These are phyloP conservation scores for Aschersonia sp. DNA, from an alignment of 2,329 filamentous ascomycete species.

Conservation along the genomic window DNA sequence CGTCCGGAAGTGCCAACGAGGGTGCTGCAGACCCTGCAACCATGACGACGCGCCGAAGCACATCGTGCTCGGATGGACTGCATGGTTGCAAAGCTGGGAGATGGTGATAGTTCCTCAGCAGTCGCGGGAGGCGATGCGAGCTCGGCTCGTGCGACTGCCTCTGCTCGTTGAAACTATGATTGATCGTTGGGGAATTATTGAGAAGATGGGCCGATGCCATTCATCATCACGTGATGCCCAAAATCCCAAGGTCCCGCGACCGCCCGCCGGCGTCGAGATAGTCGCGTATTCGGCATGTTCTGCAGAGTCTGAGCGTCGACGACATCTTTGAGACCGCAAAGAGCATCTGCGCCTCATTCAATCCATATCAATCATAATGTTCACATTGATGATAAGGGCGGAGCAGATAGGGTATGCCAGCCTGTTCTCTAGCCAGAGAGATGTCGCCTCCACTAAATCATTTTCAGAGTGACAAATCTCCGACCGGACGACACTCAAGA, in stretches of 20 bases:
- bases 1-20: constrained; percentile 32
- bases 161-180: no score
- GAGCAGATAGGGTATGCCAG: constrained; percentile 50
- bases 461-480: constrained; percentile 69
- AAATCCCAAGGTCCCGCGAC: no score
- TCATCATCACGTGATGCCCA: constrained; percentile 1
- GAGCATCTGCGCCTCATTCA: no score
- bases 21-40: constrained; percentile 46
- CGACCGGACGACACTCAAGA: constrained; percentile 70
- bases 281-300: no score
- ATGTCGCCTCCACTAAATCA: constrained; percentile 2
- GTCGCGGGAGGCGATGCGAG: no score
- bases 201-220: not conserved
- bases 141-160: no score
- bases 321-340: no score
- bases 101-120: no score
- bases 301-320: no score
- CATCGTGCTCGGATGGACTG: constrained; percentile 54
- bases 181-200: not conserved
- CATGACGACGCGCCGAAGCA: constrained; percentile 47
- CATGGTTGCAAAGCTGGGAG: constrained; percentile 30
- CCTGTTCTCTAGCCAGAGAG: no score
- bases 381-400: constrained; percentile 50
- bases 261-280: no score
- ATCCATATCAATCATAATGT: constrained; percentile 29